phyloP scores from a whole-genome alignment of 2,329 filamentous ascomycete species.

The Penicillium oxalicum region DNA sequence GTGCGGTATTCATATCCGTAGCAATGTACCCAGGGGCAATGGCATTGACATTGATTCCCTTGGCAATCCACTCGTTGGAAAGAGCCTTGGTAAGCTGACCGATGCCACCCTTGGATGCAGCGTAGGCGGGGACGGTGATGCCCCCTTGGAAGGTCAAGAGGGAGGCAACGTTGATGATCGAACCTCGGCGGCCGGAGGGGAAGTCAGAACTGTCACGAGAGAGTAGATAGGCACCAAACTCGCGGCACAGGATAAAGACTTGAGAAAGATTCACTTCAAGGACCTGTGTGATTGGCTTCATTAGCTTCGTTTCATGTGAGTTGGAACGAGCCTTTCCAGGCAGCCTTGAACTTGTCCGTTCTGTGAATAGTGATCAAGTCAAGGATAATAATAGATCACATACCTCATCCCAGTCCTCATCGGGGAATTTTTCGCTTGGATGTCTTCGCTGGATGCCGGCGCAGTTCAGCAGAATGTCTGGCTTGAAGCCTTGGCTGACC shows the following conservation, averaged over 20 bases:
- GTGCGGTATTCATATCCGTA: conserved; percentile 75
- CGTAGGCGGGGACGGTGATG: conserved; percentile 60
- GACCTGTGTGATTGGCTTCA: conserved; percentile 43
- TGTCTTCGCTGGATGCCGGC: conserved; percentile 80
- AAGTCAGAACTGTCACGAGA: conserved; percentile 25
- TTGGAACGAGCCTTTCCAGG: not conserved
- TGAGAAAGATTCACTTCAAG: conserved; percentile 80
- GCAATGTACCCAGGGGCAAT: conserved; percentile 50
- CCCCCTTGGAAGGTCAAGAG: conserved; percentile 82
- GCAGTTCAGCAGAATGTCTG: conserved; percentile 78
- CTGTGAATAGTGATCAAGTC: not conserved
- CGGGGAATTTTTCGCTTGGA: conserved; percentile 67
- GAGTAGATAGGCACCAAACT: conserved; percentile 32
- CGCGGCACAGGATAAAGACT: conserved; percentile 56
- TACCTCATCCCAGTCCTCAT: conserved; percentile 67
- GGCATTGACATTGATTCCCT: conserved; percentile 54
- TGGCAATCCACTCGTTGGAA: conserved; percentile 47
- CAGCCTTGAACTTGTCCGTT: not conserved
- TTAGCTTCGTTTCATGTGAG: not conserved
- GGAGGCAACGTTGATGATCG: conserved; percentile 77
- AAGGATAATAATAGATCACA: conserved; percentile 5
- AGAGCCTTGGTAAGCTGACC: conserved; percentile 45
- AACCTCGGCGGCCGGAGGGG: conserved; percentile 24
- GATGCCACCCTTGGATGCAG: conserved; percentile 32
- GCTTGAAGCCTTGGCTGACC: conserved; percentile 45